phyloP scores from a whole-genome alignment of 2,329 filamentous ascomycete species.

The Beauveria medogensis region DNA sequence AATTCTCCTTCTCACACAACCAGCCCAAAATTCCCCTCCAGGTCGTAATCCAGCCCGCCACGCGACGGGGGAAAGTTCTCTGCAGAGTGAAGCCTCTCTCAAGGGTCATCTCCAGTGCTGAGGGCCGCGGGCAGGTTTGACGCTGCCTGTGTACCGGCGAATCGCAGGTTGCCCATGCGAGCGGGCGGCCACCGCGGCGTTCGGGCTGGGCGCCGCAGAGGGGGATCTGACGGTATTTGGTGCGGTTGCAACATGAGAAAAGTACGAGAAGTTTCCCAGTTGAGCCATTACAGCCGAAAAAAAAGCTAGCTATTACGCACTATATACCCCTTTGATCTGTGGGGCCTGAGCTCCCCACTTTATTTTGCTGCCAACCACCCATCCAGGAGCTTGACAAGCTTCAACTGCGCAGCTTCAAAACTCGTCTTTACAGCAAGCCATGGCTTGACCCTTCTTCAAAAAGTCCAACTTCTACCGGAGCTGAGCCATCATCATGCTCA shows the following conservation, averaged over 20 bases:
- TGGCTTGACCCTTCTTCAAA: background rate
- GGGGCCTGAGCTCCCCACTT: background rate
- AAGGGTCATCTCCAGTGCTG: conserved; percentile 63
- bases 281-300: conserved; percentile 54
- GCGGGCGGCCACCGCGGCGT: conserved; percentile 58
- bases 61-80: conserved; percentile 61
- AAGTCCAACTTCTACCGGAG: background rate
- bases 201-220: conserved; percentile 57
- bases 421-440: background rate
- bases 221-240: conserved; percentile 50
- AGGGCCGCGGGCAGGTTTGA: conserved; percentile 41
- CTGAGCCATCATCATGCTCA: conserved; percentile 46
- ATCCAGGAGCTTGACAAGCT: background rate
- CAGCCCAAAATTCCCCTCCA: conserved; percentile 50
- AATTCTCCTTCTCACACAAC: conserved; percentile 46
- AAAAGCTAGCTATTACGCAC: background rate
- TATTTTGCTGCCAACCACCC: background rate
- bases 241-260: conserved; percentile 36
- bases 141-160: conserved; percentile 28
- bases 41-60: conserved; percentile 63
- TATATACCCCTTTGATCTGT: conserved; percentile 18
- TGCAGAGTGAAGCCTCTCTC: conserved; percentile 68
- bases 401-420: background rate
- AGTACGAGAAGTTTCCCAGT: conserved; percentile 49
- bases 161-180: conserved; percentile 62